Base-by-base conservation (phyloP, 1,139 yeast species). In the Kodamaea anthophila region DNA sequence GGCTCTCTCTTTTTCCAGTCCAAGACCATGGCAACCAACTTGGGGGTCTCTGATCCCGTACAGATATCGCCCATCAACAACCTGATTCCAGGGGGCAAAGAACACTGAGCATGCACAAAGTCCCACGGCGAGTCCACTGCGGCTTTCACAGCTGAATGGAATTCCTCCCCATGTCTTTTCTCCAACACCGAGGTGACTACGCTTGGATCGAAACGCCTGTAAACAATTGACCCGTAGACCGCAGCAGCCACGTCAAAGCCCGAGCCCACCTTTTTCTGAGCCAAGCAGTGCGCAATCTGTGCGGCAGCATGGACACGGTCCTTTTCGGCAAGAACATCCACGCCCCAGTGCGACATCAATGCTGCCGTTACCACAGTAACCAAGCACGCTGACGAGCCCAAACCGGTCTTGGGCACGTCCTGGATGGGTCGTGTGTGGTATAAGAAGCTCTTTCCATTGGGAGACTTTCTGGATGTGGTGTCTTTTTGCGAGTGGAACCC, bases 201-300 rank as follows among this genome's bases (percentile, higher is more conserved):
- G 8, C 41, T 45, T 0, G 87, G 84, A 6, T 60, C 58, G 47
- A 91, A 91, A 37, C 98, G 63, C 22, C 73, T 67, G 53, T 91
- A 91, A 5, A 77, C 68, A 27, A 88, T 82, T 0, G 96, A 83
- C 3, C 98, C 98, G 54, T 70, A 91, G 0, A 85, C 80, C 0
- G 98, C 98, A 6, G 97, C 80, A 0, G 95, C 97, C 24, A 93
- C 94, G 50, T 91, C 98, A 53, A 91, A 91, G 0, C 98, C 98
- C 3, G 96, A 85, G 0, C 98, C 98, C 15, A 91, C 78, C 53
- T 93, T 93, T 25, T 85, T 84, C 51, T 91, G 98, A 2, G 98
- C 97, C 33, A 74, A 71, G 52, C 96, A 88, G 52, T 91, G 98
- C 1, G 95, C 83, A 9, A 85, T 62, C 49, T 91, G 98, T 0